Evolutionary conservation across 345 rosid species (phyloP), one percentile per base, ranked within the genome.

Genomic region (Salix exigua): DNA sequence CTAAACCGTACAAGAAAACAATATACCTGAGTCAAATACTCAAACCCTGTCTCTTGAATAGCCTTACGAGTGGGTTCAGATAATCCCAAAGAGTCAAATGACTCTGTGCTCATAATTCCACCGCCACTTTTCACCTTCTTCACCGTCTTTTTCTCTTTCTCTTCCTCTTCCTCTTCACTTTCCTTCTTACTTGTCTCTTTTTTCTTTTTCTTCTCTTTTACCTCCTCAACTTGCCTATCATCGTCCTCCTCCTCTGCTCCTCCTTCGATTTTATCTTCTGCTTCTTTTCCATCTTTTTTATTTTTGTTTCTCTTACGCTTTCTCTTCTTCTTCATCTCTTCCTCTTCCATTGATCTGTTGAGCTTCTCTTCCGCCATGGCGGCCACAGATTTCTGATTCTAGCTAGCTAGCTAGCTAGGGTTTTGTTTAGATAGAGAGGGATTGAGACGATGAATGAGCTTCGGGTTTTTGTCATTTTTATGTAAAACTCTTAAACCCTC

Each of bases 21-120:
- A 70, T 33, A 18, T 46, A 93, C 99, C 92, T 92, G 96, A 28
- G 99, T 96, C 96, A 94, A 86, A 80, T 85, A 79, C 86, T 85
- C 75, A 75, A 93, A 96, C 10, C 92, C 93, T 91, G 90, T 94
- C 51, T 88, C 89, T 80, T 91, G 85, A 75, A 96, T 91, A 51
- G 97, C 92, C 73, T 75, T 76, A 50, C 78, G 82, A 55, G 98
- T 93, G 17, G 78, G 89, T 62, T 91, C 90, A 68, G 99, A 91
- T 69, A 93, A 80, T 44, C 86, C 89, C 31, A 93, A 72, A 0
- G 93, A 86, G 12, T 88, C 97, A 74, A 96, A 94, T 8, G 97
- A 87, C 28, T 82, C 89, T 14, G 85, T 78, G 58, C 92, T 96
- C 97, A 93, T 91, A 38, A 96, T 96, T 66, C 98, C 98, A 68